Evolutionary conservation across 2,329 filamentous ascomycete genomes (phyloP).

Genomic region (Trichoderma sp.): DNA sequence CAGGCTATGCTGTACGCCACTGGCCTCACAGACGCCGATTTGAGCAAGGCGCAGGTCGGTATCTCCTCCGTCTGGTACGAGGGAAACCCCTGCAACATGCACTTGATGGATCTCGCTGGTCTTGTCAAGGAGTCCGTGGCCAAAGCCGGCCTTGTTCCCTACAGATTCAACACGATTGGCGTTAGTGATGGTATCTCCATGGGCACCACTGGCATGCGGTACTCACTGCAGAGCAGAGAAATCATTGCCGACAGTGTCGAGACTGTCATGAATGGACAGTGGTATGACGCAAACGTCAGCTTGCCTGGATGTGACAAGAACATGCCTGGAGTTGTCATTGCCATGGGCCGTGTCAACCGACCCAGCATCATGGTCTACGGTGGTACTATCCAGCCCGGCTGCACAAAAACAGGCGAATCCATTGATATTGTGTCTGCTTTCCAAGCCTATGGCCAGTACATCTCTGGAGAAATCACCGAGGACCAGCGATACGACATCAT

Average conservation of each 20-base stretch:
- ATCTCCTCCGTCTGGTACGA: slow-evolving; percentile 98
- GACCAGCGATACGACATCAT: slow-evolving; percentile 94
- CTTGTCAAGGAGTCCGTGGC: slow-evolving; percentile 66
- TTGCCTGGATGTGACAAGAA: slow-evolving; percentile 99
- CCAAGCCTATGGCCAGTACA: slow-evolving; percentile 95
- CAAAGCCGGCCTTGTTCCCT: slow-evolving; percentile 80
- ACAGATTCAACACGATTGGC: slow-evolving; percentile 99
- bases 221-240: slow-evolving; percentile 90
- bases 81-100: slow-evolving; percentile 99
- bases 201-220: slow-evolving; percentile 97
- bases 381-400: slow-evolving; percentile 90
- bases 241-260: slow-evolving; percentile 98
- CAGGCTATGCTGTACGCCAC: slow-evolving; percentile 99
- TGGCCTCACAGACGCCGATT: slow-evolving; percentile 80
- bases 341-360: slow-evolving; percentile 92
- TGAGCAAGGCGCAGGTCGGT: slow-evolving; percentile 96
- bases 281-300: slow-evolving; percentile 97
- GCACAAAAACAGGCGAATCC: slow-evolving; percentile 71
- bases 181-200: slow-evolving; percentile 98
- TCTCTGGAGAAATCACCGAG: slow-evolving; percentile 88
- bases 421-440: slow-evolving; percentile 98
- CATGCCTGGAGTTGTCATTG: slow-evolving; percentile 92
- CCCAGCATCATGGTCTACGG: slow-evolving; percentile 98
- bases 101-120: slow-evolving; percentile 86
- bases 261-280: slow-evolving; percentile 98